phyloP scores from a whole-genome alignment of 352 stramenopile genomes.

The Pythium sukuiense region DNA sequence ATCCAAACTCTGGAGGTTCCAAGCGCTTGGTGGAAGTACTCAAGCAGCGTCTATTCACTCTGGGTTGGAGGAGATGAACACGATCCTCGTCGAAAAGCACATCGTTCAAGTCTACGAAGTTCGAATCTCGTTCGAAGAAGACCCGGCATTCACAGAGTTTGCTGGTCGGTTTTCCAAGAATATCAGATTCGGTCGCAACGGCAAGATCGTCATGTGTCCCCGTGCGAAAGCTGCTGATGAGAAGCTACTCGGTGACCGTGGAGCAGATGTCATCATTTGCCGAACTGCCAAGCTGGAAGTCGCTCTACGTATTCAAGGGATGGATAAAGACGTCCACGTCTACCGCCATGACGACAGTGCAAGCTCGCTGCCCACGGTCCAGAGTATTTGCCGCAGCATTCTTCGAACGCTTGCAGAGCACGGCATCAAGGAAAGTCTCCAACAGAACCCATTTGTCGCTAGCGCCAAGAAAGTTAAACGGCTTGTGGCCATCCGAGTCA shows the following conservation, averaged over 20 bases:
- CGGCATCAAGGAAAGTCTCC: conserved; percentile 66
- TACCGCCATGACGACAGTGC: conserved; percentile 42
- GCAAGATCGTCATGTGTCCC: conserved; percentile 41
- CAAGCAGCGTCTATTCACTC: conserved; percentile 50
- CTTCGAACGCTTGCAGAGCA: conserved; percentile 46
- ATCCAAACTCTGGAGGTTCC: conserved; percentile 45
- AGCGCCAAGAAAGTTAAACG: conserved; percentile 49
- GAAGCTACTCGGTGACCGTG: neutral
- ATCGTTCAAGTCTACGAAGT: conserved; percentile 72
- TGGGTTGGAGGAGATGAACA: conserved; percentile 55
- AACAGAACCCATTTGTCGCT: conserved; percentile 58
- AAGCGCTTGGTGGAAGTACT: conserved; percentile 41
- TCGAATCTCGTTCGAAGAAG: conserved; percentile 34
- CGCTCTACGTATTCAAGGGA: conserved; percentile 42
- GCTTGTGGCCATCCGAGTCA: conserved; percentile 47
- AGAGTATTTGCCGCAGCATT: conserved; percentile 51
- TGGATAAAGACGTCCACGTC: conserved; percentile 38
- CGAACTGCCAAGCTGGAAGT: conserved; percentile 31
- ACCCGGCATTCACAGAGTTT: conserved; percentile 40
- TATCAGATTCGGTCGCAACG: conserved; percentile 68
- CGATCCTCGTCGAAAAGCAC: conserved; percentile 38
- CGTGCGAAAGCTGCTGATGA: neutral
- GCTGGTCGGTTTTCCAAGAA: conserved; percentile 47
- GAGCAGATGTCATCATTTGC: neutral
- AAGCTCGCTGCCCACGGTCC: conserved; percentile 41